Percentiles rank a stretch among this genome's conserved stretches.
These are phyloP conservation scores for Herpetospermum pedunculosum DNA, from an alignment of 306 rosid species.

Conservation along the genomic window DNA sequence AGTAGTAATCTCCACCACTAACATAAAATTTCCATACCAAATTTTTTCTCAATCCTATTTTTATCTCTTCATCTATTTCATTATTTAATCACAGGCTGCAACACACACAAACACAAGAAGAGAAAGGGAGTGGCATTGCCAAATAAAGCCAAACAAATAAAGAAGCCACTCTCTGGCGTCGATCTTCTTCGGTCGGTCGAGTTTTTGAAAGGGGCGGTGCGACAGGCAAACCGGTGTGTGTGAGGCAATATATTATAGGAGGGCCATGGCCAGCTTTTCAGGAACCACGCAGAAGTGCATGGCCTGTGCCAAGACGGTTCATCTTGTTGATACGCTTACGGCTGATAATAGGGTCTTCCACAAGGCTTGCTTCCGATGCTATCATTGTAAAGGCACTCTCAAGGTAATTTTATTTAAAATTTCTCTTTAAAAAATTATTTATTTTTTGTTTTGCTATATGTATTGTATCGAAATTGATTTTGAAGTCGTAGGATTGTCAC, in stretches of 20 bases:
- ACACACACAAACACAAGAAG: neutral
- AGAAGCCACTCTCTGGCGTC: neutral
- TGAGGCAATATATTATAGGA: neutral
- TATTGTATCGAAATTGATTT: no score
- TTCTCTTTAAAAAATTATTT: neutral
- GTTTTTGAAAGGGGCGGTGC: no score
- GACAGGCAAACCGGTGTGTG: no score
- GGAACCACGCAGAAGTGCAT: conserved; percentile 73
- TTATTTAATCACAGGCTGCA: neutral
- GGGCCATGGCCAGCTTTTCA: conserved; percentile 42
- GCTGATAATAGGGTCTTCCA: conserved; percentile 56
- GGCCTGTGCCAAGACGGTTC: conserved; percentile 56
- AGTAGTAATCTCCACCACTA: neutral
- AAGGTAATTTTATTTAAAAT: conserved; percentile 25
- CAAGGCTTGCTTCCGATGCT: conserved; percentile 84
- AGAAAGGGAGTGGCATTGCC: neutral
- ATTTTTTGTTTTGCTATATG: no score
- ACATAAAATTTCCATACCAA: neutral
- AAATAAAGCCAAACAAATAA: neutral
- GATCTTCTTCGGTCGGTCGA: no score
- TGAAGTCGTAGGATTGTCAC: no score
- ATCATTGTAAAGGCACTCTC: conserved; percentile 71
- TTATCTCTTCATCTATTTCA: neutral
- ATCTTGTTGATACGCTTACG: conserved; percentile 52
- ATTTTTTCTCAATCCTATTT: neutral